These are phyloP conservation scores for Saccharomyces mikatae DNA, from an alignment of 805 yeast species.

Conservation along the genomic window DNA sequence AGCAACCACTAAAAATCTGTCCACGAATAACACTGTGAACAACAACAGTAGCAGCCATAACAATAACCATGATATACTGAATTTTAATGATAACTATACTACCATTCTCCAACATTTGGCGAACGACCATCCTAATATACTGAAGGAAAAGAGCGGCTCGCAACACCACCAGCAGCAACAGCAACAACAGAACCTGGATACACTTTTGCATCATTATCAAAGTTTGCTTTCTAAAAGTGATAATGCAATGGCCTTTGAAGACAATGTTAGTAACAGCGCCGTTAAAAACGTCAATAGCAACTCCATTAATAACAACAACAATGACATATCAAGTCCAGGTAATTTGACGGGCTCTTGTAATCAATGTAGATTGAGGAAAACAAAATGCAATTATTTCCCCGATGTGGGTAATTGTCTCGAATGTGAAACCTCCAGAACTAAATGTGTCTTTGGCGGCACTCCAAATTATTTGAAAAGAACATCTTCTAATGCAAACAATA, in stretches of 20 bases:
- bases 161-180: conserved; percentile 2
- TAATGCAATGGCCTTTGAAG: not conserved
- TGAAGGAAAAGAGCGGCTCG: conserved; percentile 3
- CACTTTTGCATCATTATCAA: conserved; percentile 26
- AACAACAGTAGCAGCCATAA: conserved; percentile 4
- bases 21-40: not conserved
- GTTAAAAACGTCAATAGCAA: not conserved
- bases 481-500: not conserved
- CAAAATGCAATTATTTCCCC: conserved; percentile 66
- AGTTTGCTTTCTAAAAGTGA: conserved; percentile 16
- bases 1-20: not conserved
- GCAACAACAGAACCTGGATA: conserved; percentile 18
- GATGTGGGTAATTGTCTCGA: conserved; percentile 59
- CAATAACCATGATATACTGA: conserved; percentile 16
- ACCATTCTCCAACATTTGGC: conserved; percentile 20
- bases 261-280: not conserved
- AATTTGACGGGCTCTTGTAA: conserved; percentile 54
- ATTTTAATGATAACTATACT: conserved; percentile 22
- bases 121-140: conserved; percentile 9
- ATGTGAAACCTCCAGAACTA: conserved; percentile 65
- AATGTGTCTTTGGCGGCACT: conserved; percentile 56
- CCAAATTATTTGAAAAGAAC: not conserved
- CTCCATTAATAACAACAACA: conserved; percentile 2
- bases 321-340: conserved; percentile 7
- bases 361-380: conserved; percentile 72